Evolutionary conservation across 129 eudicot species (phyloP).

Genomic region (Artemisia tridentata): DNA sequence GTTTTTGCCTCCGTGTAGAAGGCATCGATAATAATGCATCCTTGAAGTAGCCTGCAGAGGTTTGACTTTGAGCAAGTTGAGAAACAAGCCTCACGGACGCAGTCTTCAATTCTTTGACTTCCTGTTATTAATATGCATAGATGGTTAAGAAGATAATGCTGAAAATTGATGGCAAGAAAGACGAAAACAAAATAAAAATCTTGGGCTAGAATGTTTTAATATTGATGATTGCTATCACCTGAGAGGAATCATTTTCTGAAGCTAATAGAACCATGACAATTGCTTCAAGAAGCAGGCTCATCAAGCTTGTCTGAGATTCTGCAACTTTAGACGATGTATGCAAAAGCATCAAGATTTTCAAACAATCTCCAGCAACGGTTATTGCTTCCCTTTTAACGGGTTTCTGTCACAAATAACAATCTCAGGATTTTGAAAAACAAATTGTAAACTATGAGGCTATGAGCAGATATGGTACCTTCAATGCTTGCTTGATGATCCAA

Average conservation of each 20-base stretch:
- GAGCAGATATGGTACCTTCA: slow-evolving; percentile 43
- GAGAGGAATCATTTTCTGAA: slow-evolving; percentile 53
- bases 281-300: slow-evolving; percentile 77
- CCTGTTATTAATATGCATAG: slow-evolving; percentile 47
- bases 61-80: slow-evolving; percentile 82
- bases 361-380: slow-evolving; percentile 75
- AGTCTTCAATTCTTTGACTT: slow-evolving; percentile 57
- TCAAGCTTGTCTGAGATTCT: slow-evolving; percentile 65
- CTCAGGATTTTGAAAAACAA: slow-evolving; percentile 9
- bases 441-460: slow-evolving; percentile 15
- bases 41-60: slow-evolving; percentile 62
- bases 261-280: slow-evolving; percentile 64
- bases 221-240: slow-evolving; percentile 37
- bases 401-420: slow-evolving; percentile 42
- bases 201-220: not conserved
- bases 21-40: slow-evolving; percentile 85
- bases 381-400: slow-evolving; percentile 69
- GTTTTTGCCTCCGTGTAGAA: slow-evolving; percentile 59
- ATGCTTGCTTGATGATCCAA: slow-evolving; percentile 39
- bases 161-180: slow-evolving; percentile 5
- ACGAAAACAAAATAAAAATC: not conserved
- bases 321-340: slow-evolving; percentile 61
- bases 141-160: not conserved
- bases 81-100: slow-evolving; percentile 70
- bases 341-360: slow-evolving; percentile 74